Conservation (phyloP, 345 rosid genomes). For the Euphorbia lathyris region DNA sequence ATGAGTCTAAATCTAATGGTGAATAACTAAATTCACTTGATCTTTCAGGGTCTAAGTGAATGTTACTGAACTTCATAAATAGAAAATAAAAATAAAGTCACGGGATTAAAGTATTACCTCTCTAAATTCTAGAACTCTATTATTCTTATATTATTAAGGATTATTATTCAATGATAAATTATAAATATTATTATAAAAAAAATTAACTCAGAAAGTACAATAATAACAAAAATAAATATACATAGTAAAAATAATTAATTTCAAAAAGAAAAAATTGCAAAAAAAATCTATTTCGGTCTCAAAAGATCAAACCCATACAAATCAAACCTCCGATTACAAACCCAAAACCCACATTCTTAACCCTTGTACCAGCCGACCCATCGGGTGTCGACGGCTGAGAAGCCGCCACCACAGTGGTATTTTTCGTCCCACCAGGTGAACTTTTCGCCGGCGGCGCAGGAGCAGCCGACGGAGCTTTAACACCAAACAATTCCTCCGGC, state of each 20-base stretch:
- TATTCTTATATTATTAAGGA: too few species aligned
- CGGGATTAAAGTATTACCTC: too few species aligned
- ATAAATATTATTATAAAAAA: conserved; percentile 14
- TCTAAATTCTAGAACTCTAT: too few species aligned
- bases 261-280: background rate
- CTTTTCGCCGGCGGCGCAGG: conserved; percentile 32
- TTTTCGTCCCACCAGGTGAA: conserved; percentile 21
- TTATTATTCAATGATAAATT: background rate
- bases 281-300: background rate
- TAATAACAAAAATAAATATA: background rate
- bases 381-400: conserved; percentile 35
- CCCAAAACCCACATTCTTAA: conserved; percentile 30
- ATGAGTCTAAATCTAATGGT: too few species aligned
- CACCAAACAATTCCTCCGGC: conserved; percentile 57
- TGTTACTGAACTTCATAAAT: too few species aligned
- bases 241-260: background rate
- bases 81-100: too few species aligned
- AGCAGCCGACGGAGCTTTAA: conserved; percentile 36
- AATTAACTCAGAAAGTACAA: background rate
- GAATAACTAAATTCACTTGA: too few species aligned
- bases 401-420: conserved; percentile 23
- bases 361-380: conserved; percentile 28
- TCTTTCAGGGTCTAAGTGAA: too few species aligned
- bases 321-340: conserved; percentile 45
- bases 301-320: conserved; percentile 51